Evolutionary conservation across 2,329 filamentous ascomycete species (phyloP).

Genomic region (Fusarium floridanum): DNA sequence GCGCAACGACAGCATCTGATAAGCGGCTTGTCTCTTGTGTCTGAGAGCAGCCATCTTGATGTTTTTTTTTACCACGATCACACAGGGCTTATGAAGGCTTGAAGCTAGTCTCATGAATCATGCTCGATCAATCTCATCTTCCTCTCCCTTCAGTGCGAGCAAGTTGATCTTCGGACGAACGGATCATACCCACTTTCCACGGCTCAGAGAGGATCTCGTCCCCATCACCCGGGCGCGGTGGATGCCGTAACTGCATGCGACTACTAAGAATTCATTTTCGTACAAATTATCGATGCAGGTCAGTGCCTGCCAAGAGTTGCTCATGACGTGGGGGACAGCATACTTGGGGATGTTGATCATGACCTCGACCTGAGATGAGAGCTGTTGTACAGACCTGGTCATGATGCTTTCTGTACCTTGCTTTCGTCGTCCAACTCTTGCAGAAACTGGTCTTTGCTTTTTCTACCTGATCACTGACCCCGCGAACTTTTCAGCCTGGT

Average conservation of each 20-base stretch:
- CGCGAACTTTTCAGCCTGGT: not conserved
- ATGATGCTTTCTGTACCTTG: not conserved
- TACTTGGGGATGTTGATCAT: not conserved
- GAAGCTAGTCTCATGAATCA: not conserved
- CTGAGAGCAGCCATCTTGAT: not conserved
- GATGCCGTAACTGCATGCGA: slow-evolving; percentile 13
- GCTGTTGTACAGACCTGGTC: not conserved
- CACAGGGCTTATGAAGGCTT: not conserved
- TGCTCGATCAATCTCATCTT: not conserved
- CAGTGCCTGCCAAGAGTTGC: not conserved
- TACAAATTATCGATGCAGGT: not conserved
- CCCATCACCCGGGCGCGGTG: slow-evolving; percentile 25
- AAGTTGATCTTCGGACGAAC: slow-evolving; percentile 28
- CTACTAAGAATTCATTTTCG: not conserved
- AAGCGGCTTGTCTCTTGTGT: not conserved
- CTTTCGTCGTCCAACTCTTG: not conserved
- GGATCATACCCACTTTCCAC: slow-evolving; percentile 37
- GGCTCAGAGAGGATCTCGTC: slow-evolving; percentile 14
- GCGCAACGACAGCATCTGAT: slow-evolving; percentile 24
- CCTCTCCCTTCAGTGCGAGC: not conserved
- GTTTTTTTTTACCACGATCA: not conserved
- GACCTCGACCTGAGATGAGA: not conserved
- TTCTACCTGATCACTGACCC: not conserved
- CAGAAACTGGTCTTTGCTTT: not conserved
- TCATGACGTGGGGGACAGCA: not conserved